Evolutionary conservation across 139 green algal genomes (phyloP).

Genomic region (Zygnema cylindricum): DNA sequence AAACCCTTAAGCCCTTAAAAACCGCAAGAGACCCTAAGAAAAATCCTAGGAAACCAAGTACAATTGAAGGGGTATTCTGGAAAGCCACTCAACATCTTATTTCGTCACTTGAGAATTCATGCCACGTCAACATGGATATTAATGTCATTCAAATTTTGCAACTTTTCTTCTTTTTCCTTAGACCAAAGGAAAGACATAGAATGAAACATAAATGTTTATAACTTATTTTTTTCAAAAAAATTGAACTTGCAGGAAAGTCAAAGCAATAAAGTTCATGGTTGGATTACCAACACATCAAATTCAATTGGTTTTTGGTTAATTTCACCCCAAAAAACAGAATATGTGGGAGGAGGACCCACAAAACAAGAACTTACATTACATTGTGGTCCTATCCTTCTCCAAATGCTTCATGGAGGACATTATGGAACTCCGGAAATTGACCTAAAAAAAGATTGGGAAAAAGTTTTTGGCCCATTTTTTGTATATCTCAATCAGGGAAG

Average conservation of each 20-base stretch:
- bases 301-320: slow-evolving; percentile 14
- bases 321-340: slow-evolving; percentile 18
- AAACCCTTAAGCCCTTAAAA: no score
- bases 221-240: no score
- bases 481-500: slow-evolving; percentile 38
- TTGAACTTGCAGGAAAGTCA: slow-evolving; percentile 11
- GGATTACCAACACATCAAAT: slow-evolving; percentile 23
- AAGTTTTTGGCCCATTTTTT: slow-evolving; percentile 30
- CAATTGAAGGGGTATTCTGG: neutral
- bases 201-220: neutral
- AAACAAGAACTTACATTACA: slow-evolving; percentile 34
- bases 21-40: no score
- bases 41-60: no score
- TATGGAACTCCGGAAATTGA: slow-evolving; percentile 15
- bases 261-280: slow-evolving; percentile 10
- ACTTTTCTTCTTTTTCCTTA: neutral
- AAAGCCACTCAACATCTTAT: neutral
- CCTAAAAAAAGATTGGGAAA: slow-evolving; percentile 9
- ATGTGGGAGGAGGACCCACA: slow-evolving; percentile 15
- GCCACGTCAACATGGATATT: neutral
- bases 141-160: neutral
- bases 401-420: slow-evolving; percentile 25
- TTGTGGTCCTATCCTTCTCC: slow-evolving; percentile 18
- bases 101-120: neutral
- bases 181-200: neutral